Evolutionary conservation across 495 filamentous ascomycete genomes (phyloP).

Genomic region (Jackrogersella minutella): DNA sequence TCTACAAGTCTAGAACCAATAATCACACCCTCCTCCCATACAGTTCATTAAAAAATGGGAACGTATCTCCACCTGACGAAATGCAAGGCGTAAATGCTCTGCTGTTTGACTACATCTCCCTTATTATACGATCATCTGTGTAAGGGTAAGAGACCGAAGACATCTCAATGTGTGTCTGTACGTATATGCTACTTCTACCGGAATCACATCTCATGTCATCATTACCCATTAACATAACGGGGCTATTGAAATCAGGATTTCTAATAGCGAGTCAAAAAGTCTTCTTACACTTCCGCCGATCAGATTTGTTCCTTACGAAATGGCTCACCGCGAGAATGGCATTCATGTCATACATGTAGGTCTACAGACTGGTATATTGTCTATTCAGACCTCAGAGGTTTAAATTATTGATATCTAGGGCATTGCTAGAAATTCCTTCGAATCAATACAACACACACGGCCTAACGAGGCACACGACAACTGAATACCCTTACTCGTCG

Average conservation of each 20-base stretch:
- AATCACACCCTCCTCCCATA: conserved; percentile 21
- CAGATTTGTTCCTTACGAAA: conserved; percentile 7
- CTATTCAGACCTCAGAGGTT: background rate
- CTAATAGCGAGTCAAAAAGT: background rate
- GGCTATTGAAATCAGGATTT: background rate
- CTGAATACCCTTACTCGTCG: background rate
- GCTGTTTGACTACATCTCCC: background rate
- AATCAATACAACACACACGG: background rate
- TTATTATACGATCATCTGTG: background rate
- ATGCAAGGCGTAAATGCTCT: conserved; percentile 1
- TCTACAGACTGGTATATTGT: background rate
- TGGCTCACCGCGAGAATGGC: conserved; percentile 7
- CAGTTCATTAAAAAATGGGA: conserved; percentile 23
- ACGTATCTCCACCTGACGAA: conserved; percentile 7
- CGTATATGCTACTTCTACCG: background rate
- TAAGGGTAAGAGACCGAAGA: background rate
- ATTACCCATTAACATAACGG: background rate
- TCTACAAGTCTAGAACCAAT: conserved; percentile 9
- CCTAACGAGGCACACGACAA: background rate
- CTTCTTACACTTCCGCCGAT: background rate
- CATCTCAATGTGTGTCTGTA: background rate
- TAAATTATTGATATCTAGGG: background rate
- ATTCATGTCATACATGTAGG: background rate
- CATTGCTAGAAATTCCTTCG: background rate
- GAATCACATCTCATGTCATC: background rate